A percentile compares a stretch with the other conserved stretches of the same genome.
These are phyloP conservation scores for Boletus bicolor DNA, from an alignment of 768 basidiomycete genomes.

Conservation along the genomic window DNA sequence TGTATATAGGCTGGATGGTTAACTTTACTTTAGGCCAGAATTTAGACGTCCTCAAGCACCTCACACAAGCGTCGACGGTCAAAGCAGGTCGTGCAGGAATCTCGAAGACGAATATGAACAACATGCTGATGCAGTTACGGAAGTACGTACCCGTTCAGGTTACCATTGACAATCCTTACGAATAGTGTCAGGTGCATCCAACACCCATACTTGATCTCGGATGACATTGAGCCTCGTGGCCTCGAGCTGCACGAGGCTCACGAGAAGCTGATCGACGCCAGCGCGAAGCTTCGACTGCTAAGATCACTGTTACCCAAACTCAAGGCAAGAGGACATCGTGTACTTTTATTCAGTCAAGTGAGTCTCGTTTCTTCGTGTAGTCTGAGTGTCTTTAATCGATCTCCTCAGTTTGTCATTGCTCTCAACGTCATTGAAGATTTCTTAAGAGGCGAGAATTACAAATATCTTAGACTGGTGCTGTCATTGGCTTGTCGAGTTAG, in stretches of 20 bases:
- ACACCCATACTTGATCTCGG: slow-evolving; percentile 84
- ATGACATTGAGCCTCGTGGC: slow-evolving; percentile 72
- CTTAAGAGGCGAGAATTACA: slow-evolving; percentile 72
- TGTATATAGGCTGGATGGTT: slow-evolving; percentile 17
- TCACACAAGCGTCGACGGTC: slow-evolving; percentile 45
- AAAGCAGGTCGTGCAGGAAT: slow-evolving; percentile 28
- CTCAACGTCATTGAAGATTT: slow-evolving; percentile 90
- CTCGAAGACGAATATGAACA: slow-evolving; percentile 63
- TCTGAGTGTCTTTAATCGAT: neutral
- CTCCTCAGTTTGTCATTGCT: slow-evolving; percentile 77
- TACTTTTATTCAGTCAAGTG: slow-evolving; percentile 91
- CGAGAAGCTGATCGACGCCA: slow-evolving; percentile 75
- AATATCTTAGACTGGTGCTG: slow-evolving; percentile 72
- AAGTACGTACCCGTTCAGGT: slow-evolving; percentile 50
- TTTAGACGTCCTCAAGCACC: slow-evolving; percentile 57
- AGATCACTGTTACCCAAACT: slow-evolving; percentile 78
- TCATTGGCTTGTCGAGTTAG: neutral
- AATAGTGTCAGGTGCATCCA: slow-evolving; percentile 65
- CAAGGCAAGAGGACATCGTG: slow-evolving; percentile 80
- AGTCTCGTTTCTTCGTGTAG: slow-evolving; percentile 12
- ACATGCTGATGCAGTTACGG: slow-evolving; percentile 83
- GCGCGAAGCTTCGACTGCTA: slow-evolving; percentile 80
- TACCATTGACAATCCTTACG: neutral
- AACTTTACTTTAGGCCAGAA: slow-evolving; percentile 57
- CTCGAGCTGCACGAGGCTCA: slow-evolving; percentile 61